Base-by-base conservation (phyloP, 179 eudicot species). In the Corrigiola litoralis region DNA sequence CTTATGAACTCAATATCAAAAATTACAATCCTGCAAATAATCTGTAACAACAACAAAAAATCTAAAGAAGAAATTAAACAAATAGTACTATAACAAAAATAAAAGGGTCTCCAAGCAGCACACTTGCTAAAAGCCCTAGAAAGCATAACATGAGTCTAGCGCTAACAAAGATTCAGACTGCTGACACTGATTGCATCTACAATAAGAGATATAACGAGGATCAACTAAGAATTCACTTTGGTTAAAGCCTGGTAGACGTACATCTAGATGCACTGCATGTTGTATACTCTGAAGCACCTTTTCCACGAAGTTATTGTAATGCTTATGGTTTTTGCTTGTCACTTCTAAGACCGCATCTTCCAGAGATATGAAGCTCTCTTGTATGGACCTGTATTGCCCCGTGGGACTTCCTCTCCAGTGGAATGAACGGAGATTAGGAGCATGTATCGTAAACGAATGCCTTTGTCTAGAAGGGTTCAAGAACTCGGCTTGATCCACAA, bases 181-280 rank as follows among this genome's bases (percentile, higher is more conserved):
- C n/a, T n/a, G n/a, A n/a, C n/a, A n/a, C n/a, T n/a, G n/a, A n/a
- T n/a, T n/a, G n/a, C n/a, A n/a, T n/a, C n/a, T n/a, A n/a, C 53
- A 48, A 21, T 29, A 48, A 1, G 58, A 52, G 37, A 52, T 28
- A 14, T 29, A 52, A 0, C 36, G 67, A 38, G 6, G 31, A 47
- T 17, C 32, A 12, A n/a, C n/a, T n/a, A 31, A 51, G n/a, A 63
- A 63, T 6, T 56, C 56, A 32, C 37, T 16, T 31, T 38, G n/a
- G 46, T 38, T 62, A 32, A 2, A 11, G 4, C 66, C 4, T 27
- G 18, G 55, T 29, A 46, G 41, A 32, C 20, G 44, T 17, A 62
- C 28, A 10, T 33, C 16, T 23, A 63, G 42, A 18, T 51, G 10
- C 29, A 20, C 48, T 7, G 67, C 67, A 18, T 63, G 67, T 63